A percentile compares a stretch with the other conserved stretches of the same genome.
phyloP scores from a whole-genome alignment of 257 asterid species.

The Leptodermis oblonga region DNA sequence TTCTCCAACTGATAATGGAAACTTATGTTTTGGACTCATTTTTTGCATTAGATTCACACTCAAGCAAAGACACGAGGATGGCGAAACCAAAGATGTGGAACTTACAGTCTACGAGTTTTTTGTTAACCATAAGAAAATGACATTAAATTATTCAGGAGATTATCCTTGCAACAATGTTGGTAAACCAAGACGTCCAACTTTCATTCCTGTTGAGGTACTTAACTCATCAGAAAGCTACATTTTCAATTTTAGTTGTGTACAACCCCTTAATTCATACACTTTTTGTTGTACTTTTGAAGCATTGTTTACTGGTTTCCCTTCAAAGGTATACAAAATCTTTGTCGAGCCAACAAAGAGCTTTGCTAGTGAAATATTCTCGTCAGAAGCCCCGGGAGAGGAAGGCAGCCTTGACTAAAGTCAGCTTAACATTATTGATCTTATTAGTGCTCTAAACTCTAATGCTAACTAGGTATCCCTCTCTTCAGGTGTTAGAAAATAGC shows the following conservation, averaged over 20 bases:
- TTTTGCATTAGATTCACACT: constrained; percentile 36
- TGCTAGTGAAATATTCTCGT: constrained; percentile 65
- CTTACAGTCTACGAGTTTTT: constrained; percentile 54
- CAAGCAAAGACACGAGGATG: constrained; percentile 31
- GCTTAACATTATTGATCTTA: background rate
- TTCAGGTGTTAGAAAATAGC: constrained; percentile 51
- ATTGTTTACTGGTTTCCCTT: constrained; percentile 52
- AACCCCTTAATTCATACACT: background rate
- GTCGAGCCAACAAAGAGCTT: constrained; percentile 51
- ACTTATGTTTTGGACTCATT: background rate
- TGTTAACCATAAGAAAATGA: constrained; percentile 30
- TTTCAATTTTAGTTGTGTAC: too few relatives aligned
- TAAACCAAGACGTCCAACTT: constrained; percentile 52
- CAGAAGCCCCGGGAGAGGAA: constrained; percentile 66
- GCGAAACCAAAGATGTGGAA: constrained; percentile 29
- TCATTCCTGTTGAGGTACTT: constrained; percentile 59
- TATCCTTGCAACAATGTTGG: constrained; percentile 63
- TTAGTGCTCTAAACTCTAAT: constrained; percentile 1
- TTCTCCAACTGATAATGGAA: background rate
- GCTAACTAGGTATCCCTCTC: background rate
- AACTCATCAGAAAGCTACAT: too few relatives aligned
- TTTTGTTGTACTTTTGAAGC: constrained; percentile 28
- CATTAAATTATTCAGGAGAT: constrained; percentile 34
- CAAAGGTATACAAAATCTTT: constrained; percentile 66
- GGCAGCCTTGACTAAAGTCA: constrained; percentile 38